These are phyloP conservation scores for Mycena maculata DNA, from an alignment of 768 basidiomycete species.

Conservation along the genomic window DNA sequence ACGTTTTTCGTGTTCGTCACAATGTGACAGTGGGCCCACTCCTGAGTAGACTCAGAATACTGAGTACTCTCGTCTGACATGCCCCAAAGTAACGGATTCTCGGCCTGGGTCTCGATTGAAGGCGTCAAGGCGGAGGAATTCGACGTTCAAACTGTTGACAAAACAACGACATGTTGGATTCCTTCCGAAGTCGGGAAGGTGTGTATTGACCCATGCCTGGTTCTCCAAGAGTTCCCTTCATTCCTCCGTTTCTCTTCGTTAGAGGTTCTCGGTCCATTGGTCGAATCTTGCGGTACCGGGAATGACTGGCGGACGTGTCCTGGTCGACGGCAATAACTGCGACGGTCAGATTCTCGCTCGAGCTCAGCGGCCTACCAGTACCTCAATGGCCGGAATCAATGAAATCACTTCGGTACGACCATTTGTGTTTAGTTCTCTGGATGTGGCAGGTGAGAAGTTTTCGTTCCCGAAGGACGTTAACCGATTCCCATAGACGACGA, in stretches of 20 bases:
- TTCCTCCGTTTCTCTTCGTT: too few relatives aligned
- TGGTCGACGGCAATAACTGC: conserved; percentile 23
- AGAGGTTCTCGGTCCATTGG: conserved; percentile 22
- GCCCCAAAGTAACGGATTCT: conserved; percentile 11
- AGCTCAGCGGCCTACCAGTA: conserved; percentile 18
- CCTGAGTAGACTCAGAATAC: too few relatives aligned
- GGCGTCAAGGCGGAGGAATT: conserved; percentile 1
- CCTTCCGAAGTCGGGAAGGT: conserved; percentile 19
- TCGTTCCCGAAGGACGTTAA: not conserved
- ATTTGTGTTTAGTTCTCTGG: conserved; percentile 12
- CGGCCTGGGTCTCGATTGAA: conserved; percentile 20
- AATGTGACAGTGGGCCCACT: conserved; percentile 10
- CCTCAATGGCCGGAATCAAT: conserved; percentile 15
- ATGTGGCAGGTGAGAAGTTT: conserved; percentile 10
- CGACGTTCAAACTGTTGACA: not conserved
- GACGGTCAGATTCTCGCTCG: conserved; percentile 17
- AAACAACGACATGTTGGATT: conserved; percentile 13
- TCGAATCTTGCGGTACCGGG: conserved; percentile 17
- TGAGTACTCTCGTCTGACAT: not conserved
- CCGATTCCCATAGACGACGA: conserved; percentile 6
- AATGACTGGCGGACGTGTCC: conserved; percentile 18
- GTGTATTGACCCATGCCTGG: not conserved
- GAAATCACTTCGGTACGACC: conserved; percentile 10
- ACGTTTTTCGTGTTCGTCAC: too few relatives aligned
- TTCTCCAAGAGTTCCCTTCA: too few relatives aligned